Percentiles rank a stretch among this genome's conserved stretches.
Evolutionary conservation across 106 monocot genomes (phyloP).

Genomic region (Triglochin maritima): DNA sequence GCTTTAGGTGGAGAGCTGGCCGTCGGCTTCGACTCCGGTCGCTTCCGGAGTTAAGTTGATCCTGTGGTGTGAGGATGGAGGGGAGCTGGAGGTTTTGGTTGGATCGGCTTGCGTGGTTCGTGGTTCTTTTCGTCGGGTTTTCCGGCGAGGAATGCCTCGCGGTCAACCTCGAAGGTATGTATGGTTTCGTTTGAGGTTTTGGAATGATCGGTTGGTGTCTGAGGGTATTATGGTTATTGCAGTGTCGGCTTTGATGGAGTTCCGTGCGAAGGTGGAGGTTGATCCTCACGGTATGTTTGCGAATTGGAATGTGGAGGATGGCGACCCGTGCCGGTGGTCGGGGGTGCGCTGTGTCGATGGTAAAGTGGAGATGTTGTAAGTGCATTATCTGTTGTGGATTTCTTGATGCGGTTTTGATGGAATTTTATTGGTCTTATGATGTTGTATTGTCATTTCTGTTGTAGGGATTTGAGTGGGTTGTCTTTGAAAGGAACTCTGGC

Average conservation of each 20-base stretch:
- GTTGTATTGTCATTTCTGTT: background rate
- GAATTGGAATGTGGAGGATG: conserved; percentile 41
- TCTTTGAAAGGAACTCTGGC: conserved; percentile 45
- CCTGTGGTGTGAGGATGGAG: background rate
- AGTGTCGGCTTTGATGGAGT: conserved; percentile 56
- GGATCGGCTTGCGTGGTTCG: conserved; percentile 7
- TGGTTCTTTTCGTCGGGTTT: conserved; percentile 18
- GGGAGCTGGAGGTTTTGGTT: background rate
- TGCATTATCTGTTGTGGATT: conserved; percentile 7
- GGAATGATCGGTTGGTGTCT: background rate
- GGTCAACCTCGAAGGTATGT: conserved; percentile 56
- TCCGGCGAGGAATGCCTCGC: conserved; percentile 31
- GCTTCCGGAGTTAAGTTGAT: background rate
- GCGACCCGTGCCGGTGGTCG: conserved; percentile 46
- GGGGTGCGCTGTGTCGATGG: conserved; percentile 56
- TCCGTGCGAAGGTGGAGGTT: conserved; percentile 44
- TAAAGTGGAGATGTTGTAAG: conserved; percentile 74
- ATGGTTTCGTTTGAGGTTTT: background rate
- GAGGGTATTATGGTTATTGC: background rate
- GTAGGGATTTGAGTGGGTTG: conserved; percentile 39
- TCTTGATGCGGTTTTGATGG: background rate
- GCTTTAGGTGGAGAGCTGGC: background rate
- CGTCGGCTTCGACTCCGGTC: background rate
- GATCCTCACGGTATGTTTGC: conserved; percentile 41
- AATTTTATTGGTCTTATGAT: background rate